Conservation (phyloP, 495 filamentous ascomycete species). For the Neurospora discreta region DNA sequence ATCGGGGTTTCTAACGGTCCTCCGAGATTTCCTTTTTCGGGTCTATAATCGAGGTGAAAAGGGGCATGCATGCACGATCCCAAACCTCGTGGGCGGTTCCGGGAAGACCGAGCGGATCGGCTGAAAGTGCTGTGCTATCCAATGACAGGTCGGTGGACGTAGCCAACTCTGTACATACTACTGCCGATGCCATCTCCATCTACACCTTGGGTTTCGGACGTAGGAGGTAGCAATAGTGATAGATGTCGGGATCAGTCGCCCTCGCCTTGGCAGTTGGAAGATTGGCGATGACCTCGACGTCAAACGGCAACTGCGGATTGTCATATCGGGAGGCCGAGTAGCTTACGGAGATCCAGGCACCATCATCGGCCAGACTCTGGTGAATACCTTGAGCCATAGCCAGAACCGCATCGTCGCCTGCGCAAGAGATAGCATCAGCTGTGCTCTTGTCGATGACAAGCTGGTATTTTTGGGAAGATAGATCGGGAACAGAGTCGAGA, state of each 20-base stretch:
- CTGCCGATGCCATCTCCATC: background rate
- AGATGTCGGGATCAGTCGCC: constrained; percentile 27
- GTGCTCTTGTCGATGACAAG: constrained; percentile 34
- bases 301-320: constrained; percentile 18
- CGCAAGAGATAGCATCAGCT: constrained; percentile 30
- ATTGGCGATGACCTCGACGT: constrained; percentile 21
- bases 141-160: background rate
- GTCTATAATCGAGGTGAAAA: background rate
- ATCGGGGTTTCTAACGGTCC: background rate
- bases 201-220: constrained; percentile 11
- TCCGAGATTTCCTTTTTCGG: background rate
- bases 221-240: constrained; percentile 25
- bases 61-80: background rate
- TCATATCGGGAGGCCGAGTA: constrained; percentile 26
- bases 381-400: constrained; percentile 19
- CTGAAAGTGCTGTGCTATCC: background rate
- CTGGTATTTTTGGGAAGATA: constrained; percentile 8
- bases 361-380: constrained; percentile 13
- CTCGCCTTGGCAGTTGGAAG: constrained; percentile 22
- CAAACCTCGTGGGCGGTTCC: background rate
- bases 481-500: constrained; percentile 2
- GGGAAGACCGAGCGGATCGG: background rate
- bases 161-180: background rate
- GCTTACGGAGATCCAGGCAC: constrained; percentile 31
- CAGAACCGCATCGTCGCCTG: constrained; percentile 15